Conservation (phyloP, 1,139 yeast genomes). For the Saccharomyces hybrid region DNA sequence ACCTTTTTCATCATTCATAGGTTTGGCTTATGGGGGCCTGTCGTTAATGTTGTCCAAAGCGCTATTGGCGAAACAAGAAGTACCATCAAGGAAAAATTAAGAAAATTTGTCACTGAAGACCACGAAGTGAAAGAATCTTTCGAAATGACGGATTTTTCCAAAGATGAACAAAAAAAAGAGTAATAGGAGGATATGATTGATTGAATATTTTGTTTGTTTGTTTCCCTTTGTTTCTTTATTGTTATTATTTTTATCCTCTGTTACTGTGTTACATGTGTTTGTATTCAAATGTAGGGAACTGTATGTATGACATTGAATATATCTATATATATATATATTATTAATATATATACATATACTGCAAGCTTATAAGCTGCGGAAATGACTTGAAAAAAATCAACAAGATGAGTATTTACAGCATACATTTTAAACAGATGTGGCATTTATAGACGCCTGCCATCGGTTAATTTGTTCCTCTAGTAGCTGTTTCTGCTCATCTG, state of each 20-base stretch:
- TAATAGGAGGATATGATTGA: neutral
- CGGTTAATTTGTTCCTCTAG: neutral
- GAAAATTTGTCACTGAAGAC: slow-evolving; percentile 29
- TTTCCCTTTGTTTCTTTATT: neutral
- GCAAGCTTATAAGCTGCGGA: neutral
- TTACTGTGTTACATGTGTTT: neutral
- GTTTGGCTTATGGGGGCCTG: slow-evolving; percentile 70
- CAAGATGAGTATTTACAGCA: neutral
- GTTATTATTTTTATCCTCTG: neutral
- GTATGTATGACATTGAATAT: neutral
- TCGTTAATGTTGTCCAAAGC: slow-evolving; percentile 50
- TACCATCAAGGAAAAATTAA: slow-evolving; percentile 52
- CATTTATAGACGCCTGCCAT: neutral
- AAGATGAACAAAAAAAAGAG: slow-evolving; percentile 2
- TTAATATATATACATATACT: neutral
- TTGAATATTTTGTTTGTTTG: neutral
- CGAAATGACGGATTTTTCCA: slow-evolving; percentile 14
- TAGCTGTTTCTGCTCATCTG: neutral
- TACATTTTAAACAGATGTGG: neutral
- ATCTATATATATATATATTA: neutral
- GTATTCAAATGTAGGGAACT: neutral
- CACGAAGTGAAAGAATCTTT: slow-evolving; percentile 10
- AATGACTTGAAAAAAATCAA: neutral
- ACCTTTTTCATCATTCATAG: slow-evolving; percentile 61
- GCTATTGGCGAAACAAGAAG: slow-evolving; percentile 50